Percentiles rank a stretch among this genome's conserved stretches.
Evolutionary conservation across 768 basidiomycete species (phyloP).

Genomic region (Kwoniella botswanensis): DNA sequence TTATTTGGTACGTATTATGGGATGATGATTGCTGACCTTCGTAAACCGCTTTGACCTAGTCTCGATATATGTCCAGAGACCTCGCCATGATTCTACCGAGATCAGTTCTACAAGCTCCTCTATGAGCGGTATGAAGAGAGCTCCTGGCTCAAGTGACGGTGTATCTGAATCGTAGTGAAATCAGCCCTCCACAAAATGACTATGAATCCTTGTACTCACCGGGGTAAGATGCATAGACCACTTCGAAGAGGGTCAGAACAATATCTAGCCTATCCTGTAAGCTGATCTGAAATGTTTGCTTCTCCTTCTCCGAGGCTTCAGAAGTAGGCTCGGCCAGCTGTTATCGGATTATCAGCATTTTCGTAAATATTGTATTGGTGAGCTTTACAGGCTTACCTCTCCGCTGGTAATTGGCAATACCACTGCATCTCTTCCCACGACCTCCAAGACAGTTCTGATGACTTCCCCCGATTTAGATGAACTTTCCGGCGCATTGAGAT

Average conservation of each 20-base stretch:
- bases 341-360: not conserved
- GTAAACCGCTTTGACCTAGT: slow-evolving; percentile 50
- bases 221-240: slow-evolving; percentile 28
- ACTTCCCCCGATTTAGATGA: slow-evolving; percentile 29
- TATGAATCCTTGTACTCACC: slow-evolving; percentile 25
- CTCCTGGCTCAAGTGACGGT: slow-evolving; percentile 45
- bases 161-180: slow-evolving; percentile 21
- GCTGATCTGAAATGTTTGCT: slow-evolving; percentile 25
- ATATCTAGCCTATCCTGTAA: slow-evolving; percentile 48
- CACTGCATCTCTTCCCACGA: slow-evolving; percentile 45
- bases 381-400: slow-evolving; percentile 27
- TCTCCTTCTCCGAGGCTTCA: slow-evolving; percentile 3
- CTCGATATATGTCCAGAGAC: slow-evolving; percentile 50
- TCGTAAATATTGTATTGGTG: too few relatives aligned
- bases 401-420: slow-evolving; percentile 30
- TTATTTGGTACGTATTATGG: not conserved
- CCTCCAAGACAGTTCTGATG: slow-evolving; percentile 39
- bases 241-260: slow-evolving; percentile 47
- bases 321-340: slow-evolving; percentile 20
- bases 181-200: not conserved
- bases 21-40: slow-evolving; percentile 33
- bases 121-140: slow-evolving; percentile 50
- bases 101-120: slow-evolving; percentile 52
- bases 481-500: slow-evolving; percentile 6
- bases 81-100: slow-evolving; percentile 47